Conservation (phyloP, 169 alveolate genomes). For the Blepharisma undulans region DNA sequence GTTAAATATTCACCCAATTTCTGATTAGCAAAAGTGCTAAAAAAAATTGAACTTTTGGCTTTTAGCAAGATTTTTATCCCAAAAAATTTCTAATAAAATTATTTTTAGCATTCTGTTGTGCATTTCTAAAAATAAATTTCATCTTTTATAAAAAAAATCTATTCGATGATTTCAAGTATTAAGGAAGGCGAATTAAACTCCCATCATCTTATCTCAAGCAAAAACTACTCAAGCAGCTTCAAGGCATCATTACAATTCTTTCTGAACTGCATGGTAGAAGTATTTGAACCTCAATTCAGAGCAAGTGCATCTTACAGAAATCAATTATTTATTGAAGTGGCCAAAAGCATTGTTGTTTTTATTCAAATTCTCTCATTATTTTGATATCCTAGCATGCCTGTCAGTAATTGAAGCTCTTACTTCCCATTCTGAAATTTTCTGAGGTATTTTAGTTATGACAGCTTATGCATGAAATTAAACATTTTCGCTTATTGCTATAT, state of each 20-base stretch:
- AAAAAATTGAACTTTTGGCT: no score
- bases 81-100: no score
- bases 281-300: background rate
- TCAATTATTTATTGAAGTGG: background rate
- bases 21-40: no score
- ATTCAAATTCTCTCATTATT: background rate
- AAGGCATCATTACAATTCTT: background rate
- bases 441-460: background rate
- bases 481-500: background rate
- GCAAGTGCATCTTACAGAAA: background rate
- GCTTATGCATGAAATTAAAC: background rate
- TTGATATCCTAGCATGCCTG: background rate
- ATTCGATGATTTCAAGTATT: background rate
- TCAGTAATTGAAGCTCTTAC: background rate
- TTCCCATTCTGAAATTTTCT: background rate
- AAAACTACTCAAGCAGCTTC: background rate
- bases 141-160: background rate
- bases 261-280: background rate
- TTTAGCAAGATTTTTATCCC: no score
- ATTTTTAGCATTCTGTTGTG: background rate
- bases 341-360: background rate
- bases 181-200: background rate
- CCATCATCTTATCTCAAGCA: background rate
- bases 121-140: background rate
- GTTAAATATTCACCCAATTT: no score